These are phyloP conservation scores for Cyberlindnera nakhonratchasimensis DNA, from an alignment of 805 yeast species.

Conservation along the genomic window DNA sequence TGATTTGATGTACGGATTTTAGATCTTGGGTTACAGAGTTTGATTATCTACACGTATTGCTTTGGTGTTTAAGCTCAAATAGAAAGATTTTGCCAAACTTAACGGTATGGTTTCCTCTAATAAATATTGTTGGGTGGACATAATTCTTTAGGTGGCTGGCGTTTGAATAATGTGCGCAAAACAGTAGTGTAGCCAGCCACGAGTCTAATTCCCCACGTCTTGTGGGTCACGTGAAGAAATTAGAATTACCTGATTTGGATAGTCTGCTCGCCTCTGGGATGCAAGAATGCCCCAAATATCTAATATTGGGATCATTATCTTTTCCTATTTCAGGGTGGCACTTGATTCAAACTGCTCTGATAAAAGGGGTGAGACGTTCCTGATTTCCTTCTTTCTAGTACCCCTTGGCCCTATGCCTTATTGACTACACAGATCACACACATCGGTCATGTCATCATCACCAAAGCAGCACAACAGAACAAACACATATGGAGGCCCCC, in stretches of 20 bases:
- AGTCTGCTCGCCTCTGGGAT: conserved; percentile 5
- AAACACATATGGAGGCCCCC: conserved; percentile 37
- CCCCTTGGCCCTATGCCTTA: conserved; percentile 17
- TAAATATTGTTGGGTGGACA: not conserved
- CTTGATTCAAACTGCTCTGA: not conserved
- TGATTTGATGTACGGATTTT: too few relatives aligned
- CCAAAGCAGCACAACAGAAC: conserved; percentile 32
- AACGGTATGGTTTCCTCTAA: too few relatives aligned
- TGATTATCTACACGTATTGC: too few relatives aligned
- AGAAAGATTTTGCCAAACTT: too few relatives aligned
- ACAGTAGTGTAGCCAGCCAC: conserved; percentile 8
- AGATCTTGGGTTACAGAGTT: too few relatives aligned
- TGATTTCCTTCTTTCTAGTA: not conserved
- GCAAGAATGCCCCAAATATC: not conserved
- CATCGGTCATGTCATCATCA: too few relatives aligned
- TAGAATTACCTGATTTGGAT: conserved; percentile 3
- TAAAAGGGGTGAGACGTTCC: not conserved
- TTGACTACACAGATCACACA: not conserved
- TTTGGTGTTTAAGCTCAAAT: too few relatives aligned
- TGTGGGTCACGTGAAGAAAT: not conserved
- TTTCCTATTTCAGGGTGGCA: not conserved
- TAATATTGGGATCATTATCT: not conserved
- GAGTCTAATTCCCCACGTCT: not conserved
- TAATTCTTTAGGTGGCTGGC: conserved; percentile 4
- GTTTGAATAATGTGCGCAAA: conserved; percentile 1